These are phyloP conservation scores for Metarhizium brunneum DNA, from an alignment of 2,329 filamentous ascomycete genomes.

Conservation along the genomic window DNA sequence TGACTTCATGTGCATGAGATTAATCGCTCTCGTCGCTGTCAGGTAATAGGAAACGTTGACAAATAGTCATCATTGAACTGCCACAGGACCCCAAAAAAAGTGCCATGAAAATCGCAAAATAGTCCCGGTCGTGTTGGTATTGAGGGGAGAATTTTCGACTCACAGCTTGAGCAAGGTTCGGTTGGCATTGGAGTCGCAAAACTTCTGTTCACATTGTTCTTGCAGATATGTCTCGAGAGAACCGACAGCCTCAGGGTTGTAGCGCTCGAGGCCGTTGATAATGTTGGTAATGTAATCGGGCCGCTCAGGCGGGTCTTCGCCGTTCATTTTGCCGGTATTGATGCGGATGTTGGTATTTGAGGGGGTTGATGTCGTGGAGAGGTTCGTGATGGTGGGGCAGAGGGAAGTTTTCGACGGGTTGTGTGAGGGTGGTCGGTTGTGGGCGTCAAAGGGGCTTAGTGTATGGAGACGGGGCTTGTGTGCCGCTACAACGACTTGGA, in stretches of 20 bases:
- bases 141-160: conserved; percentile 34
- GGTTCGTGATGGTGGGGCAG: conserved; percentile 32
- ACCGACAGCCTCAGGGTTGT: conserved; percentile 94
- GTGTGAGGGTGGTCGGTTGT: conserved; percentile 30
- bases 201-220: conserved; percentile 91
- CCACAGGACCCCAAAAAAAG: conserved; percentile 6
- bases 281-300: conserved; percentile 88
- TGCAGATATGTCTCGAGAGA: conserved; percentile 91
- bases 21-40: conserved; percentile 45
- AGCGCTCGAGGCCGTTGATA: conserved; percentile 93
- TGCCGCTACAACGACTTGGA: conserved; percentile 9
- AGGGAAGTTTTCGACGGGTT: conserved; percentile 32
- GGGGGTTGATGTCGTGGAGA: conserved; percentile 18
- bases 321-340: conserved; percentile 43
- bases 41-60: conserved; percentile 99
- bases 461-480: conserved; percentile 15
- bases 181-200: conserved; percentile 94
- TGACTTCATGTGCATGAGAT: conserved; percentile 12
- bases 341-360: conserved; percentile 12
- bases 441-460: conserved; percentile 26
- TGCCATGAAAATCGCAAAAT: background rate
- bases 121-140: background rate
- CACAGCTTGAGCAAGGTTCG: conserved; percentile 94
- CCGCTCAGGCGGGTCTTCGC: conserved; percentile 83
- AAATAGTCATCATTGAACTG: conserved; percentile 58